These are phyloP conservation scores for Venturia oleaginea DNA, from an alignment of 2,329 filamentous ascomycete genomes.

Conservation along the genomic window DNA sequence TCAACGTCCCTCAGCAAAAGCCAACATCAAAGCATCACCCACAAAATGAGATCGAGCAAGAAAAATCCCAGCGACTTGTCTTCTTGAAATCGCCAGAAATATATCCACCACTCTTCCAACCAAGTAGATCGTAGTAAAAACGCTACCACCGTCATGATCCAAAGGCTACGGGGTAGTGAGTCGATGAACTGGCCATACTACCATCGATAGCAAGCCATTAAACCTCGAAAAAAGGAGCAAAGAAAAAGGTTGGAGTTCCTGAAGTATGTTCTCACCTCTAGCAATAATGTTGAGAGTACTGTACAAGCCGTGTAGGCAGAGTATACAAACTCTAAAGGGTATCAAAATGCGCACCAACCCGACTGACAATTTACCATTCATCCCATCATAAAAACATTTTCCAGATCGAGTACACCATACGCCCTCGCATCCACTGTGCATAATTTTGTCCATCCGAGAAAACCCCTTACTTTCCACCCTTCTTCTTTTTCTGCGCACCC, in stretches of 20 bases:
- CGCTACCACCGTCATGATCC: too few relatives aligned
- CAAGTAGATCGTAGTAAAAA: too few relatives aligned
- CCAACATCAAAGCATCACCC: too few relatives aligned
- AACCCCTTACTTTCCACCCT: neutral
- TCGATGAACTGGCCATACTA: too few relatives aligned
- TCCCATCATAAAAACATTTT: neutral
- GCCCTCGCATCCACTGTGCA: neutral
- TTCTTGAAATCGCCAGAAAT: too few relatives aligned
- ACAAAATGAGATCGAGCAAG: too few relatives aligned
- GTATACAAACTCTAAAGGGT: constrained; percentile 1
- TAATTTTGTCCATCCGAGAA: neutral
- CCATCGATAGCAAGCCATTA: neutral
- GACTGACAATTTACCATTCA: neutral
- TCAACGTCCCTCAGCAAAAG: too few relatives aligned
- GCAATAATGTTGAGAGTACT: neutral
- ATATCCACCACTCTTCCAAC: too few relatives aligned
- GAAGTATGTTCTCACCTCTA: neutral
- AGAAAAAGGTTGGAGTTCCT: neutral
- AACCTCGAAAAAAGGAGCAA: neutral
- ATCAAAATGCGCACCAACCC: neutral
- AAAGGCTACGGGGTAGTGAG: too few relatives aligned
- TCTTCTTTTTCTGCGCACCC: constrained; percentile 45
- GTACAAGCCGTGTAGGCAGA: neutral
- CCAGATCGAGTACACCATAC: neutral
- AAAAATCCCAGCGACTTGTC: too few relatives aligned